A percentile compares a stretch with the other conserved stretches of the same genome.
Evolutionary conservation across 164 flowering plant species (phyloP).

Genomic region (Saururus chinensis): DNA sequence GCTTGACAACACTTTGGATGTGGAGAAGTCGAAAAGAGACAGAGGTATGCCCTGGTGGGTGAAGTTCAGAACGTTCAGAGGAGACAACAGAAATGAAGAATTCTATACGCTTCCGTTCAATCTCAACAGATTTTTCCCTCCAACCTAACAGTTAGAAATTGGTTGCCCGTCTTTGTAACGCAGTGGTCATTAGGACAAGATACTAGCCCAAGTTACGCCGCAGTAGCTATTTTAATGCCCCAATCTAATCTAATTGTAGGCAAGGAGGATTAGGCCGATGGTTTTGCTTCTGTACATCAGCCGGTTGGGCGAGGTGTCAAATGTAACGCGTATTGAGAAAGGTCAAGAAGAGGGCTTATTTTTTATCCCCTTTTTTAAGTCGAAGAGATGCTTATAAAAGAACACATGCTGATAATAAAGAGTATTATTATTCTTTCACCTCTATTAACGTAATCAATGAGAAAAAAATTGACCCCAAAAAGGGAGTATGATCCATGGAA

Average conservation of each 20-base stretch:
- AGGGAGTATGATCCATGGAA: too few relatives aligned
- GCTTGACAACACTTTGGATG: slow-evolving; percentile 89
- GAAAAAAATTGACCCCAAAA: too few relatives aligned
- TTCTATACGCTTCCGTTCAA: slow-evolving; percentile 96
- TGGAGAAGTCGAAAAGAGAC: slow-evolving; percentile 79
- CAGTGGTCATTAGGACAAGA: neutral
- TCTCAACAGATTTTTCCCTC: slow-evolving; percentile 91
- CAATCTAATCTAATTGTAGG: neutral
- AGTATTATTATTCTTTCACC: too few relatives aligned
- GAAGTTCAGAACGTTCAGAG: slow-evolving; percentile 85
- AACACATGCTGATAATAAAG: too few relatives aligned
- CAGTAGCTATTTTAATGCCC: neutral
- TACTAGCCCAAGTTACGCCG: neutral
- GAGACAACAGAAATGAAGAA: slow-evolving; percentile 93
- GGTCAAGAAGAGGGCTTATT: too few relatives aligned
- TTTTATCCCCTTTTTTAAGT: too few relatives aligned
- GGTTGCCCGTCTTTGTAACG: neutral
- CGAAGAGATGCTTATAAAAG: too few relatives aligned
- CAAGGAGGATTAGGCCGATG: neutral
- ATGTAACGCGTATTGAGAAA: neutral
- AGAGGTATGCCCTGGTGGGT: slow-evolving; percentile 99
- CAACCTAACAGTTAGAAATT: slow-evolving; percentile 26
- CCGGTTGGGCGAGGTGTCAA: neutral
- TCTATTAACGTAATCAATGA: too few relatives aligned
- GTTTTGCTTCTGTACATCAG: neutral